Percentiles rank a stretch among this genome's conserved stretches.
Conservation (phyloP, 371 early-diverging fungal species). For the Mucor lusitanicus region DNA sequence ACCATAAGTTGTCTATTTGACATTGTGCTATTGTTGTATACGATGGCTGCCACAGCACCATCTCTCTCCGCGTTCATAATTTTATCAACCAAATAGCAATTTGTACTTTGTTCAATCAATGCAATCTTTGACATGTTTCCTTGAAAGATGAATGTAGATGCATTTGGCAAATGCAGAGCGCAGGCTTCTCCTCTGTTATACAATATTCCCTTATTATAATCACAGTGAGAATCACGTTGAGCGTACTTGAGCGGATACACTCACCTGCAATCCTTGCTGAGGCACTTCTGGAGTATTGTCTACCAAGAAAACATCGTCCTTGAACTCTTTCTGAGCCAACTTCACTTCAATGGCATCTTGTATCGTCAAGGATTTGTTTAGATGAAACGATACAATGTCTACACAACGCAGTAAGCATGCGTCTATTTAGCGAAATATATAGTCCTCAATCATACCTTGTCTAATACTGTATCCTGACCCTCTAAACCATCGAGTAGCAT, state of each 20-base stretch:
- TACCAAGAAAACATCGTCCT: slow-evolving; percentile 2
- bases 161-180: neutral
- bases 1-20: neutral
- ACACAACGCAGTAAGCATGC: neutral
- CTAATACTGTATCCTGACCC: slow-evolving; percentile 7
- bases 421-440: no score
- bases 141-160: neutral
- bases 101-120: slow-evolving; percentile 22
- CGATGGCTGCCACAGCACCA: slow-evolving; percentile 34
- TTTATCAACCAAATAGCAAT: slow-evolving; percentile 33
- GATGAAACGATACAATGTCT: neutral
- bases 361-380: neutral
- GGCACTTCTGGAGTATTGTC: slow-evolving; percentile 12
- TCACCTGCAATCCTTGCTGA: slow-evolving; percentile 8
- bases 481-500: slow-evolving; percentile 19
- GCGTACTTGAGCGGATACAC: neutral
- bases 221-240: neutral
- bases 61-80: slow-evolving; percentile 28
- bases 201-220: slow-evolving; percentile 9
- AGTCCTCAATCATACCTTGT: neutral
- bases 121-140: slow-evolving; percentile 26
- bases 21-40: slow-evolving; percentile 30
- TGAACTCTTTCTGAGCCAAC: neutral
- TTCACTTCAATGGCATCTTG: neutral
- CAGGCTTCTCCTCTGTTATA: slow-evolving; percentile 17